Evolutionary conservation across 768 basidiomycete genomes (phyloP).

Genomic region (Mycena galericulata): DNA sequence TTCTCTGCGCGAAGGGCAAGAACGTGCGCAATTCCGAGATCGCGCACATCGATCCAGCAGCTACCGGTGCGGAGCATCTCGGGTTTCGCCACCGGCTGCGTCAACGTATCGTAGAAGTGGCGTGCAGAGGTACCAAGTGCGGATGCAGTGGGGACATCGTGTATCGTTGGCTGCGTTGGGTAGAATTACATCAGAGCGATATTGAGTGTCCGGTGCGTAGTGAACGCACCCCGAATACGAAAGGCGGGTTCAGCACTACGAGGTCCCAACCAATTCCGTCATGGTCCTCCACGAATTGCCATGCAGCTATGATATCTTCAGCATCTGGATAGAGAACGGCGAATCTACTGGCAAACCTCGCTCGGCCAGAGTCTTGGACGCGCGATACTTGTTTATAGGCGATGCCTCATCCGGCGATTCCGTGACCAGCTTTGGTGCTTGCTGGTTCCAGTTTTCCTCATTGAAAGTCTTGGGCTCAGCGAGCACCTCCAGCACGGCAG

Average conservation of each 20-base stretch:
- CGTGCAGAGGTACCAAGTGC: conserved; percentile 51
- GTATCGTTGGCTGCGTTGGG: conserved; percentile 49
- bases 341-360: no score
- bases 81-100: background rate
- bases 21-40: conserved; percentile 23
- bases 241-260: conserved; percentile 66
- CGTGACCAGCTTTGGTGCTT: conserved; percentile 56
- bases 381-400: conserved; percentile 60
- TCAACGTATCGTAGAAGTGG: conserved; percentile 36
- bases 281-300: conserved; percentile 57
- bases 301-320: conserved; percentile 53
- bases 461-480: conserved; percentile 48
- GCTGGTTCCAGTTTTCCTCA: conserved; percentile 74
- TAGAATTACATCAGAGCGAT: background rate
- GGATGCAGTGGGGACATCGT: conserved; percentile 44
- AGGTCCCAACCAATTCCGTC: conserved; percentile 65
- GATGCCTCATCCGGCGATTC: conserved; percentile 61
- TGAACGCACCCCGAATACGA: conserved; percentile 51
- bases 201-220: background rate
- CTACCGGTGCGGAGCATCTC: background rate
- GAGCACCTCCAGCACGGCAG: conserved; percentile 53
- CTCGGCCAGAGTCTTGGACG: conserved; percentile 77
- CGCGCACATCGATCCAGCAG: conserved; percentile 27
- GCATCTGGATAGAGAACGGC: no score
- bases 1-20: conserved; percentile 42